These are phyloP conservation scores for Adansonia digitata DNA, from an alignment of 345 rosid genomes.

Conservation along the genomic window DNA sequence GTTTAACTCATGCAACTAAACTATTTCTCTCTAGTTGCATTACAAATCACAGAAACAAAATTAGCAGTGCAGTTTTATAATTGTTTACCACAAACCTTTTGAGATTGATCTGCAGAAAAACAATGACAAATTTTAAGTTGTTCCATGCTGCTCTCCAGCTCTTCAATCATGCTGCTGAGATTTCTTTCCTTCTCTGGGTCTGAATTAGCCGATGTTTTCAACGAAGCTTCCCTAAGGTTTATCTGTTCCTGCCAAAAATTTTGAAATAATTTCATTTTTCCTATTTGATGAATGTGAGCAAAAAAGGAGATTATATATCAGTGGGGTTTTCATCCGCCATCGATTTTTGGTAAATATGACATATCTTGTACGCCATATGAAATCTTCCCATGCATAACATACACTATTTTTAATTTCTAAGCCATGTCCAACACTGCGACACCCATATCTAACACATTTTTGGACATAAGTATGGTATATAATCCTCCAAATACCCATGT, in stretches of 20 bases:
- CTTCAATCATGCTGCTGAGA: conserved; percentile 16
- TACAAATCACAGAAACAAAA: neutral
- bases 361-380: neutral
- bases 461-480: too few relatives aligned
- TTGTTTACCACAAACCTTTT: conserved; percentile 6
- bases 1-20: conserved; percentile 1
- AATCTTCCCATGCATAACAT: neutral
- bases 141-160: conserved; percentile 27
- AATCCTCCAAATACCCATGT: too few relatives aligned
- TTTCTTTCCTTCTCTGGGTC: conserved; percentile 10
- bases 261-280: conserved; percentile 1
- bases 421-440: too few relatives aligned
- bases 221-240: conserved; percentile 11
- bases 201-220: neutral
- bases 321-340: conserved; percentile 4
- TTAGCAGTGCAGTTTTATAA: neutral
- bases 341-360: neutral
- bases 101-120: conserved; percentile 7
- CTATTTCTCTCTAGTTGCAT: neutral
- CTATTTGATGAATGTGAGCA: neutral
- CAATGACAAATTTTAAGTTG: conserved; percentile 17
- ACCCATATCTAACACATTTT: too few relatives aligned
- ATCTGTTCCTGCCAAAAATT: conserved; percentile 10
- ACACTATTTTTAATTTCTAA: neutral
- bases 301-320: neutral